Percentiles rank a stretch among this genome's conserved stretches.
Evolutionary conservation across 306 rosid genomes (phyloP).

Genomic region (Luffa aegyptiaca): DNA sequence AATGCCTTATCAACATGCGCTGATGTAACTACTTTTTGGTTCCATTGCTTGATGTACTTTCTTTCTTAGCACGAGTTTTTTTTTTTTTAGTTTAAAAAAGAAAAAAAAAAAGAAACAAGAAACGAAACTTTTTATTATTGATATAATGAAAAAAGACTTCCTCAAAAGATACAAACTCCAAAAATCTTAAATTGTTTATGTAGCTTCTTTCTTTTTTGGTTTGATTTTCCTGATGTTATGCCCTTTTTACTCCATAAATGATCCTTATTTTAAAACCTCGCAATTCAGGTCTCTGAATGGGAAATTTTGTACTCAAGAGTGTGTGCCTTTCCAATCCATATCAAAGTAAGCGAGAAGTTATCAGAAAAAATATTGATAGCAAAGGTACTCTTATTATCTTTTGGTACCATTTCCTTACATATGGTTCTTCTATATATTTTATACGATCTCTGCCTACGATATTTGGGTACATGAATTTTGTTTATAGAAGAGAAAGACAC

Average conservation of each 20-base stretch:
- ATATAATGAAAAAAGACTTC: too few relatives aligned
- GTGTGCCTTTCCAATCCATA: slow-evolving; percentile 45
- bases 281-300: slow-evolving; percentile 68
- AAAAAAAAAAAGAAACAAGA: too few relatives aligned
- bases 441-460: not conserved
- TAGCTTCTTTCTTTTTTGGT: slow-evolving; percentile 3
- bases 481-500: not conserved
- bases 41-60: not conserved
- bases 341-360: slow-evolving; percentile 50
- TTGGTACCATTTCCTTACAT: not conserved
- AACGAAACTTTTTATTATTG: too few relatives aligned
- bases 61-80: not conserved
- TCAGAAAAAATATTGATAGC: slow-evolving; percentile 38
- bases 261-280: slow-evolving; percentile 10
- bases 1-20: slow-evolving; percentile 37
- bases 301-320: slow-evolving; percentile 58
- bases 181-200: not conserved
- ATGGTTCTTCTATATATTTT: not conserved
- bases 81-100: too few relatives aligned
- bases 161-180: too few relatives aligned
- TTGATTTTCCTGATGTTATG: slow-evolving; percentile 1
- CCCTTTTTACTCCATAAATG: slow-evolving; percentile 21
- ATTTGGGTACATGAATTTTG: not conserved
- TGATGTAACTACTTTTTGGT: slow-evolving; percentile 28
- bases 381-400: slow-evolving; percentile 33